Percentiles rank a stretch among this genome's conserved stretches.
Evolutionary conservation across 225 moss, liverwort and hornwort species (phyloP).

Genomic region (Marchantia paleacea): DNA sequence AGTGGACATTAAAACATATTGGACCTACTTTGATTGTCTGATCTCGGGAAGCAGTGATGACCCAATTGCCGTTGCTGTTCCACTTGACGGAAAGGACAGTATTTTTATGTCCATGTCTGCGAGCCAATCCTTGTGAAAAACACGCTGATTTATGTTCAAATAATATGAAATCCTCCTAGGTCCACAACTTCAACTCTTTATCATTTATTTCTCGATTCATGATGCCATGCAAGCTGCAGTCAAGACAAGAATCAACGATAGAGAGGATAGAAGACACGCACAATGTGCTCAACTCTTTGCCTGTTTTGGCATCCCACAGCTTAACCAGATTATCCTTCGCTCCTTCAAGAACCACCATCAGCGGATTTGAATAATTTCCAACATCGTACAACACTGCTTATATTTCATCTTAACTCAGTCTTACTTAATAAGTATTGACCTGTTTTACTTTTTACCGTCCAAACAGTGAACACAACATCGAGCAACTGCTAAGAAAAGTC

Average conservation of each 20-base stretch:
- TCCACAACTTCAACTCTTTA: neutral
- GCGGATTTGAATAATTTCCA: neutral
- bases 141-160: neutral
- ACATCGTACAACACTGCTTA: neutral
- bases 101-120: slow-evolving; percentile 97
- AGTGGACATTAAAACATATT: neutral
- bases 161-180: neutral
- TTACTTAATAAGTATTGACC: too few species aligned
- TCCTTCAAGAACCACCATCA: slow-evolving; percentile 43
- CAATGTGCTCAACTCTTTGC: slow-evolving; percentile 90
- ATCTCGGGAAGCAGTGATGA: slow-evolving; percentile 92
- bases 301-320: slow-evolving; percentile 99
- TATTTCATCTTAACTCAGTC: too few species aligned
- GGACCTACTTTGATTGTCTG: slow-evolving; percentile 83
- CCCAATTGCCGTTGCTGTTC: slow-evolving; percentile 99
- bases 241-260: neutral
- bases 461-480: too few species aligned
- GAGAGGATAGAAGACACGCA: slow-evolving; percentile 32
- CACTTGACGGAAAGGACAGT: slow-evolving; percentile 96
- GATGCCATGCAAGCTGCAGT: neutral
- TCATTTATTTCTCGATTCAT: neutral
- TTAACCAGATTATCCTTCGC: slow-evolving; percentile 98
- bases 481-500: too few species aligned
- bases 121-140: neutral
- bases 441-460: too few species aligned